phyloP scores from a whole-genome alignment of 208 protist genomes.

The Naegleria lovaniensis region DNA sequence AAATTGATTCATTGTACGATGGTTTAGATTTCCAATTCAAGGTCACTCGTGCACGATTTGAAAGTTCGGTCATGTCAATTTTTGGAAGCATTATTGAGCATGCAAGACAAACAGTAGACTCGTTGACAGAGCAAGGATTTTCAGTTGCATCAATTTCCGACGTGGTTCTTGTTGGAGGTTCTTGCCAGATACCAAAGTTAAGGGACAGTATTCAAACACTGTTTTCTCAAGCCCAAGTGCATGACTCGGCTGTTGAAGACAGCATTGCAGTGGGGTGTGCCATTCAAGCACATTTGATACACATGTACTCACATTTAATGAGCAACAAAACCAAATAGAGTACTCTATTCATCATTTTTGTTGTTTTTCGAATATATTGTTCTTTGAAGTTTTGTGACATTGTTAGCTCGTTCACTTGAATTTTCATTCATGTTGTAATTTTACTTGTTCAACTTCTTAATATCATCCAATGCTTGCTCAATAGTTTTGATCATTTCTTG shows the following conservation, averaged over 20 bases:
- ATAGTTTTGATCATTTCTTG: not conserved
- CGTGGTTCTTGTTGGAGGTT: constrained; percentile 88
- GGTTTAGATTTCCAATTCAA: constrained; percentile 69
- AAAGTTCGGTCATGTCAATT: constrained; percentile 84
- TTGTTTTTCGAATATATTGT: too few species aligned
- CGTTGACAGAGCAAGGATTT: constrained; percentile 55
- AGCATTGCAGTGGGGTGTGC: not conserved
- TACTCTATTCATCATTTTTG: too few species aligned
- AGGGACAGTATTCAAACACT: constrained; percentile 44
- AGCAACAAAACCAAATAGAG: not conserved
- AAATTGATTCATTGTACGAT: constrained; percentile 85
- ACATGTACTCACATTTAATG: not conserved
- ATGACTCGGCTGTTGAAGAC: not conserved
- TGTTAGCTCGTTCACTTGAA: too few species aligned
- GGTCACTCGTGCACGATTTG: constrained; percentile 76
- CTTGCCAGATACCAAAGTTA: constrained; percentile 82
- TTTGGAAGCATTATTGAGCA: constrained; percentile 83
- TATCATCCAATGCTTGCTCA: not conserved
- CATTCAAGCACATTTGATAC: not conserved
- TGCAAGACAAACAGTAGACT: constrained; percentile 75
- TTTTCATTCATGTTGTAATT: too few species aligned
- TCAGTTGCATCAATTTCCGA: constrained; percentile 80
- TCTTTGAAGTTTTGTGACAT: too few species aligned
- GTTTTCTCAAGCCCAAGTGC: not conserved
- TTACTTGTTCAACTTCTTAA: too few species aligned